Evolutionary conservation across 257 asterid genomes (phyloP), one percentile per base, ranked within the genome.

Genomic region (Solanum chiquidenum): DNA sequence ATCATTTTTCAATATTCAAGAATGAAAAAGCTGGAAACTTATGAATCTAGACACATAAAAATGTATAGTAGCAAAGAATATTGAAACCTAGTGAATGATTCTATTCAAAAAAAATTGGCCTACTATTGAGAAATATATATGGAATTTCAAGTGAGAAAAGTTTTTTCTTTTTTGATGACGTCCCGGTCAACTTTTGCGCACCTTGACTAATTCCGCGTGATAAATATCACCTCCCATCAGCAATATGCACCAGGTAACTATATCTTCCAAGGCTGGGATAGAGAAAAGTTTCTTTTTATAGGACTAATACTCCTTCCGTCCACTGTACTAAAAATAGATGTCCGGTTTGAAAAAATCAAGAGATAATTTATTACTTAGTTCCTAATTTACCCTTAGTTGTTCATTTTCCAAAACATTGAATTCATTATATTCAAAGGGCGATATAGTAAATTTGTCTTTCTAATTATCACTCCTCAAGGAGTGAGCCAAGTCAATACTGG

Each of bases 1-100:
- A 71, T 44, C 94, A 93, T 94, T 40, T 69, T 91, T 87, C 72
- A 77, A 40, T 64, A 31, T 83, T 84, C 34, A 77, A 69, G 68
- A 87, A 71, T 66, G 86, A 84, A 37, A 21, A 83, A 37, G 84
- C 66, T 42, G 75, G 87, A n/a, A 25, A 79, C 49, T 21, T 49
- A 6, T 14, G 44, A 75, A 75, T 20, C 49, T 77, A 27, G 10
- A 77, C 23, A 25, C 16, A 44, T 4, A 62, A 27, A n/a, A 79
- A 25, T 25, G 31, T 44, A 46, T 79, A 27, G 52, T 29, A 44
- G 66, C 64, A 79, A 79, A 5, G 23, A 44, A 77, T 8, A 77
- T 25, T 44, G 40, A 79, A 79, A 16, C 38, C 40, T 27, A 66
- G 89, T 52, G 66, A 49, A 72, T 35, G 52, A 60, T 87, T 80